phyloP scores from a whole-genome alignment of 1,284 basidiomycete genomes.

The Ganoderma meredithae region DNA sequence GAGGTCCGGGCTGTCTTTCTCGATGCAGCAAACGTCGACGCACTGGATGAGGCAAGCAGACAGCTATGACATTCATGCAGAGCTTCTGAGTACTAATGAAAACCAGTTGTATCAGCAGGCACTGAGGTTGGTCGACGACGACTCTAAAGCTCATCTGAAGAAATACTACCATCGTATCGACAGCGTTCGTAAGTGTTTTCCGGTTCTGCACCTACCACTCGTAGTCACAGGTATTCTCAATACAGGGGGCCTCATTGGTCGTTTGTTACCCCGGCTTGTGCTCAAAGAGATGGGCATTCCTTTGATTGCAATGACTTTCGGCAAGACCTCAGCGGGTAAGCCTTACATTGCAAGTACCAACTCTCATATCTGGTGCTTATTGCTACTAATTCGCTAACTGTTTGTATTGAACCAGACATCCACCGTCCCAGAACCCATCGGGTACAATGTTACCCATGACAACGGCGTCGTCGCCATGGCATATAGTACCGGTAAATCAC shows the following conservation, averaged over 20 bases:
- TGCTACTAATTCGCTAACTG: slow-evolving; percentile 1
- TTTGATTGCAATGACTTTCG: slow-evolving; percentile 56
- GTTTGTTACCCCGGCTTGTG: slow-evolving; percentile 68
- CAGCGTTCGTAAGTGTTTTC: slow-evolving; percentile 66
- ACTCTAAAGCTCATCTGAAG: slow-evolving; percentile 60
- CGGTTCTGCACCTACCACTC: not conserved
- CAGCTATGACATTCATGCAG: slow-evolving; percentile 10
- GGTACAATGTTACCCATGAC: slow-evolving; percentile 85
- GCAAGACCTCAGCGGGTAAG: slow-evolving; percentile 67
- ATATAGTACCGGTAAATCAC: slow-evolving; percentile 55
- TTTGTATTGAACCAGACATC: slow-evolving; percentile 46
- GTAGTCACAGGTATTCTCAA: not conserved
- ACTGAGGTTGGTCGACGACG: slow-evolving; percentile 61
- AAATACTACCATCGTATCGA: slow-evolving; percentile 76
- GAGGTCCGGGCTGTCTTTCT: slow-evolving; percentile 61
- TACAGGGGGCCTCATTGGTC: slow-evolving; percentile 75
- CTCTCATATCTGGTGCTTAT: not conserved
- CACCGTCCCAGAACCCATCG: slow-evolving; percentile 59
- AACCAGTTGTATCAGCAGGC: slow-evolving; percentile 64
- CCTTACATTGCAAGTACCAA: slow-evolving; percentile 68
- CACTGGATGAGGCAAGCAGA: slow-evolving; percentile 57
- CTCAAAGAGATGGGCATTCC: slow-evolving; percentile 62
- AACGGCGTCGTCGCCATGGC: slow-evolving; percentile 74
- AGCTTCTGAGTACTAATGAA: not conserved
- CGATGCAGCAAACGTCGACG: slow-evolving; percentile 28